Conservation (phyloP, 2,329 filamentous ascomycete species). For the Aspergillus fructus region DNA sequence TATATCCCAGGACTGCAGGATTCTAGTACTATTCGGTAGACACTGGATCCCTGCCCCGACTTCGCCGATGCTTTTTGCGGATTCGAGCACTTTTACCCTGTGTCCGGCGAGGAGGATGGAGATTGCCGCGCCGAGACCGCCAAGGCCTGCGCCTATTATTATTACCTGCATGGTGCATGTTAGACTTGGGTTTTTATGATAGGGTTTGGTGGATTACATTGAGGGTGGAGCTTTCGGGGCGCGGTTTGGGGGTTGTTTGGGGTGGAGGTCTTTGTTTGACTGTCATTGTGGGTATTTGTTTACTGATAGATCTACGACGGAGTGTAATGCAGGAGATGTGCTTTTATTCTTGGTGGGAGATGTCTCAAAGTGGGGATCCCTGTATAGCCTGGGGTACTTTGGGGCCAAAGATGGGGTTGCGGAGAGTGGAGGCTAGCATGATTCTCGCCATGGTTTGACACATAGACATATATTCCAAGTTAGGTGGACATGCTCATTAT, state of each 20-base stretch:
- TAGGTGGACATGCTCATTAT: neutral
- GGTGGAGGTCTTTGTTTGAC: neutral
- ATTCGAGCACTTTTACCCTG: conserved; percentile 23
- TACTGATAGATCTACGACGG: too few relatives aligned
- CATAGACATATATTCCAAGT: neutral
- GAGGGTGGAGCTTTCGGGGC: neutral
- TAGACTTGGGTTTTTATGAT: neutral
- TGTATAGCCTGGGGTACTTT: neutral
- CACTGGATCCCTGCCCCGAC: conserved; percentile 28
- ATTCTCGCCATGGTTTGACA: too few relatives aligned
- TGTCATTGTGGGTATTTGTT: neutral
- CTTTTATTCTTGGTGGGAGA: too few relatives aligned
- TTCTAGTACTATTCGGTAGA: conserved; percentile 22
- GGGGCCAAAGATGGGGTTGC: neutral
- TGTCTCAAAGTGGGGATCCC: neutral
- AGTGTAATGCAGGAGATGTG: too few relatives aligned
- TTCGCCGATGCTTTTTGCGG: conserved; percentile 21
- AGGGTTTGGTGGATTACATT: neutral
- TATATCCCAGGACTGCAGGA: conserved; percentile 10
- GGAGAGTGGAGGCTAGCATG: neutral
- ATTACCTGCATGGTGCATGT: neutral
- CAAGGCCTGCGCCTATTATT: conserved; percentile 18
- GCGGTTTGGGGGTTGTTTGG: neutral
- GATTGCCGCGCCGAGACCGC: conserved; percentile 20
- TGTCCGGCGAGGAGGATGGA: conserved; percentile 22